These are phyloP conservation scores for Penicillium fimorum DNA, from an alignment of 495 filamentous ascomycete species.

Conservation along the genomic window DNA sequence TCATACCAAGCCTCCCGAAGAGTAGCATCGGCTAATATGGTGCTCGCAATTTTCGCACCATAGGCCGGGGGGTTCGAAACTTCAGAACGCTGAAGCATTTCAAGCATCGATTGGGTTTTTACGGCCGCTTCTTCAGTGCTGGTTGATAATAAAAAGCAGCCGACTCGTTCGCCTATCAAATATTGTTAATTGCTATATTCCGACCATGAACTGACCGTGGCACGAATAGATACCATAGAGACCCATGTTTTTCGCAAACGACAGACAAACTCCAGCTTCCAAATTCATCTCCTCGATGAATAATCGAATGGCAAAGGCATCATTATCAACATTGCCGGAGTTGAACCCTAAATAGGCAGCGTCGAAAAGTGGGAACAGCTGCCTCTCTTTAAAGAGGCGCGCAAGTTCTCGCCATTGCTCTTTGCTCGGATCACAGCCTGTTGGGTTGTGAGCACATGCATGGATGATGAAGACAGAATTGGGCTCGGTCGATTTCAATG, in stretches of 20 bases:
- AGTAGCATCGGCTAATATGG: slow-evolving; percentile 26
- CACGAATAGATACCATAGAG: slow-evolving; percentile 37
- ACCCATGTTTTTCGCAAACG: slow-evolving; percentile 51
- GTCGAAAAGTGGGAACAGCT: slow-evolving; percentile 45
- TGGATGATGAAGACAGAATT: slow-evolving; percentile 42
- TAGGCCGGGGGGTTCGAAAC: slow-evolving; percentile 42
- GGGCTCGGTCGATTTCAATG: slow-evolving; percentile 20
- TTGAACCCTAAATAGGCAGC: slow-evolving; percentile 46
- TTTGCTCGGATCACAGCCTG: slow-evolving; percentile 40
- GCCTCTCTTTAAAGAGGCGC: slow-evolving; percentile 25
- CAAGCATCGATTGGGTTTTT: slow-evolving; percentile 30
- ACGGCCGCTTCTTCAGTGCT: slow-evolving; percentile 15
- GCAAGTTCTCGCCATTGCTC: slow-evolving; percentile 46
- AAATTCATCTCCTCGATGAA: slow-evolving; percentile 32
- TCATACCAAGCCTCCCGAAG: slow-evolving; percentile 36
- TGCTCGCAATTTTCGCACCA: slow-evolving; percentile 39
- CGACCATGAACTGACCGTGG: neutral
- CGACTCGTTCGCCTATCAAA: slow-evolving; percentile 30
- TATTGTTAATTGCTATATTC: neutral
- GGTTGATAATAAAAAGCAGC: slow-evolving; percentile 23
- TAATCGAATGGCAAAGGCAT: slow-evolving; percentile 43
- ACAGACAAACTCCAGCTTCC: slow-evolving; percentile 35
- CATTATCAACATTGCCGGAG: slow-evolving; percentile 39
- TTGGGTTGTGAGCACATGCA: slow-evolving; percentile 49
- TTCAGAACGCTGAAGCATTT: slow-evolving; percentile 38